These are phyloP conservation scores for Fusarium avenaceum DNA, from an alignment of 2,329 filamentous ascomycete species.

Conservation along the genomic window DNA sequence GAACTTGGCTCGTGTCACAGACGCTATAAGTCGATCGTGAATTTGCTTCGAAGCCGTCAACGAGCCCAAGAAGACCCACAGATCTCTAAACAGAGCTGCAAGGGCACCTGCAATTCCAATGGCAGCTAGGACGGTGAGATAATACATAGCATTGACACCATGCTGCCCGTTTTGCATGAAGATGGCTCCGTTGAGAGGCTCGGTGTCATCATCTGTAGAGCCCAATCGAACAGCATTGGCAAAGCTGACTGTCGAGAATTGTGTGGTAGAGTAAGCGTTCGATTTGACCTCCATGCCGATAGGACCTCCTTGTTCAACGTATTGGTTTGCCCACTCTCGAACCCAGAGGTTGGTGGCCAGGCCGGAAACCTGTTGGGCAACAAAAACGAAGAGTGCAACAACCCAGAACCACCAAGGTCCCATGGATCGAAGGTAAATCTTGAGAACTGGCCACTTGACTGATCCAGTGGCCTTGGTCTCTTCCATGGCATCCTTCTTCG, in stretches of 20 bases:
- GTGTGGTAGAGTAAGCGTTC: conserved; percentile 45
- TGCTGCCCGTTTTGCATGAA: conserved; percentile 2
- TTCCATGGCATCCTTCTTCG: conserved; percentile 67
- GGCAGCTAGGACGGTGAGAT: conserved; percentile 83
- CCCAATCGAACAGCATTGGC: conserved; percentile 57
- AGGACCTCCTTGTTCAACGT: conserved; percentile 61
- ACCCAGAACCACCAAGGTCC: conserved; percentile 98
- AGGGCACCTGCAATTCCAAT: conserved; percentile 83
- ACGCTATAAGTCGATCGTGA: conserved; percentile 81
- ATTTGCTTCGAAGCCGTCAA: conserved; percentile 88
- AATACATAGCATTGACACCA: conserved; percentile 85
- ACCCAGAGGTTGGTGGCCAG: conserved; percentile 97
- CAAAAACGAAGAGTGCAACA: conserved; percentile 79
- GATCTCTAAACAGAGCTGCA: conserved; percentile 85
- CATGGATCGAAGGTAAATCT: conserved; percentile 90
- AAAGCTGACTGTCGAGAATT: conserved; percentile 51
- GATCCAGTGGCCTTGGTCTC: conserved; percentile 88
- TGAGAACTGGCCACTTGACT: conserved; percentile 88
- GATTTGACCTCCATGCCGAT: conserved; percentile 39
- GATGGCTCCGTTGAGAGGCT: conserved; percentile 12
- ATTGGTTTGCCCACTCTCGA: conserved; percentile 93
- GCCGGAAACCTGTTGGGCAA: conserved; percentile 84
- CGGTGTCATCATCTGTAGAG: conserved; percentile 42
- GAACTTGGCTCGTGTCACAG: conserved; percentile 91
- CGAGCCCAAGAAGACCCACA: conserved; percentile 93